Conservation (phyloP, 73 alveolate species). For the Paramecium bursaria region DNA sequence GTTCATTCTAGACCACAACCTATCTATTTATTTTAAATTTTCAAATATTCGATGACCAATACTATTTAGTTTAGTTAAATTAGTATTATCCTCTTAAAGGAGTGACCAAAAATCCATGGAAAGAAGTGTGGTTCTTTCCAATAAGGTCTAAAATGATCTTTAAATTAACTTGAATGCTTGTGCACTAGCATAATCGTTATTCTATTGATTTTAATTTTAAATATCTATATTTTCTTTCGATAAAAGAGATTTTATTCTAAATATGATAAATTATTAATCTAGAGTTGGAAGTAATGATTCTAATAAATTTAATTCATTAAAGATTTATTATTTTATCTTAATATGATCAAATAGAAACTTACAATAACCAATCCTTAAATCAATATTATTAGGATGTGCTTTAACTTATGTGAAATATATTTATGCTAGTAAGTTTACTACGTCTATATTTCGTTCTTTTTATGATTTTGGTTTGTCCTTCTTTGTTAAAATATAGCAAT, state of each 20-base stretch:
- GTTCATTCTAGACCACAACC: neutral
- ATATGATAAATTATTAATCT: slow-evolving; percentile 59
- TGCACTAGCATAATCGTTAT: neutral
- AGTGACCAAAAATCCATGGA: slow-evolving; percentile 51
- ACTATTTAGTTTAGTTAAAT: neutral
- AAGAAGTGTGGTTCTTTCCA: neutral
- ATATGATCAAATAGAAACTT: slow-evolving; percentile 48
- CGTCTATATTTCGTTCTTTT: no score
- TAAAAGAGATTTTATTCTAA: slow-evolving; percentile 48
- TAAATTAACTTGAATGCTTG: neutral
- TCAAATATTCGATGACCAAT: neutral
- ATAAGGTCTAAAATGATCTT: neutral
- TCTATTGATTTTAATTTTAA: no score
- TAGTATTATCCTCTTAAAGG: slow-evolving; percentile 20
- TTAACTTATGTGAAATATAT: slow-evolving; percentile 51
- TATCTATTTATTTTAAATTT: neutral
- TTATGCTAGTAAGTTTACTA: neutral
- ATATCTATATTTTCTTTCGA: no score
- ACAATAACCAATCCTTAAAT: slow-evolving; percentile 58
- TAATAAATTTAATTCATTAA: slow-evolving; percentile 13
- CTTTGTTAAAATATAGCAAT: slow-evolving; percentile 49
- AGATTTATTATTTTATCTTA: slow-evolving; percentile 35
- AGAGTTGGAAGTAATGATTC: slow-evolving; percentile 52
- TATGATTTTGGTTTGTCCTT: slow-evolving; percentile 6
- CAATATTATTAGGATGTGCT: slow-evolving; percentile 17